Evolutionary conservation across 2,329 filamentous ascomycete species (phyloP).

Genomic region (Phialophora macrospora): DNA sequence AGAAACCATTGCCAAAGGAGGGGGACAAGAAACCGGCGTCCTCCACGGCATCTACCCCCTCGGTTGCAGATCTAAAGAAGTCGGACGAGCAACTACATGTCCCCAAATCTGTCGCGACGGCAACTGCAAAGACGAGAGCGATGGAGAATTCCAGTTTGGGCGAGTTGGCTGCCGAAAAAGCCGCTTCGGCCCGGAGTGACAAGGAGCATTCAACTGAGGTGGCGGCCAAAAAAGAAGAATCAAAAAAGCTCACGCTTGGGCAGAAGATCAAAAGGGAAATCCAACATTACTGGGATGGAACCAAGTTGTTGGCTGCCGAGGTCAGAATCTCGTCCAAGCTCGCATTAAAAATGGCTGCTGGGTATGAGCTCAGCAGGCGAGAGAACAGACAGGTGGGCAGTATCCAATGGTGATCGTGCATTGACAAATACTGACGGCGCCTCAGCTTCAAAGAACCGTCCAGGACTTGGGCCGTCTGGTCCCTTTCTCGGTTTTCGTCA

Average conservation of each 20-base stretch:
- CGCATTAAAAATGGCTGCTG: constrained; percentile 95
- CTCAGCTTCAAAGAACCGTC: constrained; percentile 79
- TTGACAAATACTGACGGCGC: constrained; percentile 17
- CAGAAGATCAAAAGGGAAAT: constrained; percentile 95
- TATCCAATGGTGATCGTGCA: neutral
- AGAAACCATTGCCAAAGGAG: constrained; percentile 75
- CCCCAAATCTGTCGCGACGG: constrained; percentile 46
- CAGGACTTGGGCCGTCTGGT: constrained; percentile 91
- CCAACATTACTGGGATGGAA: constrained; percentile 97
- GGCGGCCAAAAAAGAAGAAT: constrained; percentile 69
- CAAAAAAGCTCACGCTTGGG: constrained; percentile 84
- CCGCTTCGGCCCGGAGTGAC: constrained; percentile 42
- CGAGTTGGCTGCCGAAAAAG: constrained; percentile 68
- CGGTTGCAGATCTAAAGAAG: constrained; percentile 37
- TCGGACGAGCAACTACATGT: constrained; percentile 46
- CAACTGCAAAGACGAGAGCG: constrained; percentile 54
- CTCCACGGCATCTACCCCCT: constrained; percentile 19
- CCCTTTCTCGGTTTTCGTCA: constrained; percentile 95
- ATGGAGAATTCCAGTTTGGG: constrained; percentile 59
- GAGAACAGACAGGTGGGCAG: constrained; percentile 77
- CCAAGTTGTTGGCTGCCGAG: constrained; percentile 89
- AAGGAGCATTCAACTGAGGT: constrained; percentile 58
- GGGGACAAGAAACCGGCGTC: constrained; percentile 40
- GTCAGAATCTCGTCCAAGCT: constrained; percentile 89
- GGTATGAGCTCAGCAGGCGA: constrained; percentile 92